These are phyloP conservation scores for Gliomastix tumulicola DNA, from an alignment of 2,329 filamentous ascomycete species.

Conservation along the genomic window DNA sequence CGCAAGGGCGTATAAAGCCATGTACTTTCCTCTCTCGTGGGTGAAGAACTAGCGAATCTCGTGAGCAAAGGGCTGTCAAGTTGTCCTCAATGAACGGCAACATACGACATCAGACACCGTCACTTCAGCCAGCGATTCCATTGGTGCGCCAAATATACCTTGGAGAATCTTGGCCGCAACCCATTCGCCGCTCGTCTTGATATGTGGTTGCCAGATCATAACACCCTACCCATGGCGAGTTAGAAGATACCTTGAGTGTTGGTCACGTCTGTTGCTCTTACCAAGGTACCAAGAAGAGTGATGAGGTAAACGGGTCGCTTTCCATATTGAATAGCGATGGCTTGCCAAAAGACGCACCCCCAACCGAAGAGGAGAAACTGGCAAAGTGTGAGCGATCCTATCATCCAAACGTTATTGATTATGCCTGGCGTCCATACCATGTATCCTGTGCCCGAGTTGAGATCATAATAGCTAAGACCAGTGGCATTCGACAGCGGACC, in stretches of 20 bases:
- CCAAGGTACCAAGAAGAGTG: slow-evolving; percentile 22
- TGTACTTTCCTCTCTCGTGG: slow-evolving; percentile 34
- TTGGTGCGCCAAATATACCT: slow-evolving; percentile 35
- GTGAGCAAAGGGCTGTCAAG: too few relatives aligned
- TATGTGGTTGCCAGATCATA: slow-evolving; percentile 1
- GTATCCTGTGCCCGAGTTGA: slow-evolving; percentile 31
- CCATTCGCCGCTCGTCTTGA: slow-evolving; percentile 26
- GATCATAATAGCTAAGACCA: slow-evolving; percentile 20
- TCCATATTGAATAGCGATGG: slow-evolving; percentile 36
- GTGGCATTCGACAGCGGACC: slow-evolving; percentile 24
- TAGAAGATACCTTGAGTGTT: background rate
- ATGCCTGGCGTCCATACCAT: slow-evolving; percentile 12
- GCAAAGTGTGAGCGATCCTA: background rate
- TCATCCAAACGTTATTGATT: background rate
- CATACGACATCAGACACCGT: slow-evolving; percentile 31
- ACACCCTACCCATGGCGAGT: background rate
- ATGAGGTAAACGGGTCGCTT: slow-evolving; percentile 30
- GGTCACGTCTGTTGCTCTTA: slow-evolving; percentile 1
- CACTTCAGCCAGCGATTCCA: slow-evolving; percentile 38
- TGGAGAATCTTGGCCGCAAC: slow-evolving; percentile 34
- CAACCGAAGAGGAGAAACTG: slow-evolving; percentile 34
- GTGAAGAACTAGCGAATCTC: slow-evolving; percentile 21
- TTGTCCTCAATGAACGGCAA: too few relatives aligned
- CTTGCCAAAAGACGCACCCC: slow-evolving; percentile 39
- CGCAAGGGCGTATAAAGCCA: slow-evolving; percentile 31